These are phyloP conservation scores for Lolium rigidum DNA, from an alignment of 176 grass and related monocot species.

Conservation along the genomic window DNA sequence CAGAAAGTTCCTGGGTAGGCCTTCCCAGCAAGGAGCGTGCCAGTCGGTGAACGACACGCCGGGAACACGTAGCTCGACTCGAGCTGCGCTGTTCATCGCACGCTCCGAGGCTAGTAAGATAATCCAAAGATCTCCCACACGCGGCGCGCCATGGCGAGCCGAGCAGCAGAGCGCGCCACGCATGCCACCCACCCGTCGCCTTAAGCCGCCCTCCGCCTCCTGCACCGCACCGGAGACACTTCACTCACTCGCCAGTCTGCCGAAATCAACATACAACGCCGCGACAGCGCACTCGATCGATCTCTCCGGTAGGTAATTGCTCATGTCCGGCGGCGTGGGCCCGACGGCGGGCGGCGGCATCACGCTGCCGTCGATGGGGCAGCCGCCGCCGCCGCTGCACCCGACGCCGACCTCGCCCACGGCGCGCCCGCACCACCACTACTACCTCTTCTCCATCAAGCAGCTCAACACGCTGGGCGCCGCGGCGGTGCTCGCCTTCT, in stretches of 20 bases:
- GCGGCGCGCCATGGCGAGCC: slow-evolving; percentile 25
- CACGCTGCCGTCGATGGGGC: slow-evolving; percentile 40
- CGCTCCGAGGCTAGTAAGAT: slow-evolving; percentile 13
- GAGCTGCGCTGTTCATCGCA: slow-evolving; percentile 20
- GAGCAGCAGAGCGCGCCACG: slow-evolving; percentile 35
- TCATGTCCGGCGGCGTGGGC: slow-evolving; percentile 59
- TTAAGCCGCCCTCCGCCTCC: neutral
- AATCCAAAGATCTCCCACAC: slow-evolving; percentile 26
- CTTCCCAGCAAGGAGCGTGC: too few relatives aligned
- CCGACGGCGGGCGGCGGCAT: slow-evolving; percentile 58
- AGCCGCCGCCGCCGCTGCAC: slow-evolving; percentile 45
- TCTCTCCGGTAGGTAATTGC: too few relatives aligned
- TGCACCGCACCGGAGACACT: neutral
- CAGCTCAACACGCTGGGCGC: slow-evolving; percentile 71
- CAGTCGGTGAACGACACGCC: slow-evolving; percentile 25
- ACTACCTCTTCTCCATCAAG: slow-evolving; percentile 72
- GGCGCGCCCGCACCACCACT: slow-evolving; percentile 48
- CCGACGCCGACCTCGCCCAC: slow-evolving; percentile 51
- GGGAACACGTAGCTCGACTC: slow-evolving; percentile 46
- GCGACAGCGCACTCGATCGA: neutral
- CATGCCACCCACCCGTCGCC: neutral
- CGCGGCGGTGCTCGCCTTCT: slow-evolving; percentile 53
- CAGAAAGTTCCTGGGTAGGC: slow-evolving; percentile 6
- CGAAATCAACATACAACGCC: too few relatives aligned
- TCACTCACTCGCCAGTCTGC: slow-evolving; percentile 8